A percentile compares a stretch with the other conserved stretches of the same genome.
Evolutionary conservation across 2,329 filamentous ascomycete species (phyloP).

Genomic region (Fusarium poae): DNA sequence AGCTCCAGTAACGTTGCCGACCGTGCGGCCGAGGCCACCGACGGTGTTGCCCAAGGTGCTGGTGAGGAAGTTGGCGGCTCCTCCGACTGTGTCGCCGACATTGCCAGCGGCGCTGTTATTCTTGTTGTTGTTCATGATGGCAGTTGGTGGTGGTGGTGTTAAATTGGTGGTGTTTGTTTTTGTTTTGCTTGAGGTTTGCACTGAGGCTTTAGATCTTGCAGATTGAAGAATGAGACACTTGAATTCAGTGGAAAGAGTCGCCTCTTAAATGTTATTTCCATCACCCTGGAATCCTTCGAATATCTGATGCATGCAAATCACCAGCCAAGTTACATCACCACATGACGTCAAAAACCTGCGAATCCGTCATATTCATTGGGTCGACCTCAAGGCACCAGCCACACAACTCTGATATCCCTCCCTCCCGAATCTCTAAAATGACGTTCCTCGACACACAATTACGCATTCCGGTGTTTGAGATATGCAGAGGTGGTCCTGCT

Average conservation of each 20-base stretch:
- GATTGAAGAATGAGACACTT: background rate
- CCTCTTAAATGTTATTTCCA: slow-evolving; percentile 23
- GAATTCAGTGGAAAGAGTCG: slow-evolving; percentile 6
- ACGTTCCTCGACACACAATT: slow-evolving; percentile 43
- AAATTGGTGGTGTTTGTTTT: background rate
- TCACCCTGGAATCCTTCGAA: slow-evolving; percentile 15
- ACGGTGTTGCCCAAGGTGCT: slow-evolving; percentile 58
- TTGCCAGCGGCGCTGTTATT: slow-evolving; percentile 49
- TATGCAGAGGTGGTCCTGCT: slow-evolving; percentile 19
- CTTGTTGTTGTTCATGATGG: slow-evolving; percentile 44
- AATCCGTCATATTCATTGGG: slow-evolving; percentile 24
- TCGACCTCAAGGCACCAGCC: slow-evolving; percentile 30
- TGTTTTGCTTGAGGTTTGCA: slow-evolving; percentile 3
- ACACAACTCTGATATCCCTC: slow-evolving; percentile 29
- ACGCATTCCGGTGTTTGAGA: slow-evolving; percentile 34
- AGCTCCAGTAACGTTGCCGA: slow-evolving; percentile 61
- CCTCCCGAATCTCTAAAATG: slow-evolving; percentile 37
- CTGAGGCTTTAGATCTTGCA: slow-evolving; percentile 13
- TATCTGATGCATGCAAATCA: slow-evolving; percentile 30
- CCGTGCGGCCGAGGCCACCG: slow-evolving; percentile 57
- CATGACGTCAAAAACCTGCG: slow-evolving; percentile 45
- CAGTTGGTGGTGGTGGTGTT: slow-evolving; percentile 7
- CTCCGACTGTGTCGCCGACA: slow-evolving; percentile 53
- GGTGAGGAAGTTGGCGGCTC: slow-evolving; percentile 57
- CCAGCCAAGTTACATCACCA: slow-evolving; percentile 21